These are phyloP conservation scores for Ligustrum vulgare DNA, from an alignment of 257 asterid genomes.

Conservation along the genomic window DNA sequence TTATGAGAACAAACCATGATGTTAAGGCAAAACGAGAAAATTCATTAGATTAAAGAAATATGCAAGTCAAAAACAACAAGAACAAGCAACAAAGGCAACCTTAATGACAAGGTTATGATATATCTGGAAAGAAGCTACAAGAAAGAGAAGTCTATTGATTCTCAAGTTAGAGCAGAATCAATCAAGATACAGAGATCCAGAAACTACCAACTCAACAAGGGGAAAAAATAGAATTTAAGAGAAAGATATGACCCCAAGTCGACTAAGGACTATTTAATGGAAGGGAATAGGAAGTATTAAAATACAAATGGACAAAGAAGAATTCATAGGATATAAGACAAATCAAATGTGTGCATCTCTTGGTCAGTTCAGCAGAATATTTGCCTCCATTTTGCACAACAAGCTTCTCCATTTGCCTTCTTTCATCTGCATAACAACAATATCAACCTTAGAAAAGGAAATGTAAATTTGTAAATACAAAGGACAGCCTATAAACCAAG, in stretches of 20 bases:
- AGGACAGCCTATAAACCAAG: constrained; percentile 11
- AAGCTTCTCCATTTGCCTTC: constrained; percentile 78
- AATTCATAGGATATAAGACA: constrained; percentile 76
- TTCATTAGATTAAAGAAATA: constrained; percentile 14
- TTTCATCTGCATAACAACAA: constrained; percentile 52
- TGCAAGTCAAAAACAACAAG: constrained; percentile 8
- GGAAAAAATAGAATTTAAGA: not conserved
- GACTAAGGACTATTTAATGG: constrained; percentile 7
- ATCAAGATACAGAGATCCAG: not conserved
- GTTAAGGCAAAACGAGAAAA: constrained; percentile 18
- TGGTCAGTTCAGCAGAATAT: constrained; percentile 87
- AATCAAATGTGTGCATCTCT: constrained; percentile 85
- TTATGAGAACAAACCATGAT: constrained; percentile 8
- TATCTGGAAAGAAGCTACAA: constrained; percentile 10
- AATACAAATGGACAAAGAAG: constrained; percentile 17
- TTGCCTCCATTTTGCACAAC: constrained; percentile 78
- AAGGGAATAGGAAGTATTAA: constrained; percentile 7
- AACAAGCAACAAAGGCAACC: constrained; percentile 21
- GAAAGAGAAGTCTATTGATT: not conserved
- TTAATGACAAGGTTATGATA: not conserved
- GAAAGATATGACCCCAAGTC: constrained; percentile 15
- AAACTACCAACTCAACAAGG: constrained; percentile 1
- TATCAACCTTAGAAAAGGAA: constrained; percentile 20
- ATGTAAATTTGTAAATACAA: constrained; percentile 14
- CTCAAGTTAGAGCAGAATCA: constrained; percentile 1